phyloP scores from a whole-genome alignment of 2,329 filamentous ascomycete genomes.

The Epichloe brachyelytri region DNA sequence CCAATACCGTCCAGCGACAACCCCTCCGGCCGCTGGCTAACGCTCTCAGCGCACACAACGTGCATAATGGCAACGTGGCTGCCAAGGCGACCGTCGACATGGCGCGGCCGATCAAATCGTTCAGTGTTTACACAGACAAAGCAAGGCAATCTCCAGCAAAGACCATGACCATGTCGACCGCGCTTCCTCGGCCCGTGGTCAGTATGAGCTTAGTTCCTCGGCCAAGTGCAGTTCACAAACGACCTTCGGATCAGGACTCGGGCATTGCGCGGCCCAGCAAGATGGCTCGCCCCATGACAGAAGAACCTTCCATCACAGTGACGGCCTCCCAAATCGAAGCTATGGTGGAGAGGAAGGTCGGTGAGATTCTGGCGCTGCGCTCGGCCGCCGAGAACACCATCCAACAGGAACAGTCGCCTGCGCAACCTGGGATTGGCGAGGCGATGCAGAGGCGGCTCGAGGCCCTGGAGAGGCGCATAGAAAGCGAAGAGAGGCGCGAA shows the following conservation, averaged over 20 bases:
- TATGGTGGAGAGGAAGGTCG: conserved; percentile 83
- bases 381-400: conserved; percentile 32
- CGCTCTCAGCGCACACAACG: conserved; percentile 64
- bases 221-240: conserved; percentile 22
- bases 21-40: conserved; percentile 67
- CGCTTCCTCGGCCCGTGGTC: conserved; percentile 19
- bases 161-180: conserved; percentile 14
- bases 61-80: conserved; percentile 46
- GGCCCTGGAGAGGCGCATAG: conserved; percentile 74
- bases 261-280: conserved; percentile 33
- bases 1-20: conserved; percentile 45
- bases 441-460: conserved; percentile 72
- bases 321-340: conserved; percentile 73
- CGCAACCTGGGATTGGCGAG: conserved; percentile 48
- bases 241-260: conserved; percentile 27
- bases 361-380: conserved; percentile 74
- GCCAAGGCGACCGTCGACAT: conserved; percentile 27
- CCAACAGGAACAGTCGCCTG: conserved; percentile 19
- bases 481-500: conserved; percentile 46
- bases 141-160: conserved; percentile 23
- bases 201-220: conserved; percentile 12
- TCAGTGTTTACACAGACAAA: conserved; percentile 76
- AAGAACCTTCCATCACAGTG: conserved; percentile 30
- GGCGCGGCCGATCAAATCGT: conserved; percentile 67
- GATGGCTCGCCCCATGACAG: conserved; percentile 26